Conservation (phyloP, 23 red algal genomes). For the Agarophyton chilense region DNA sequence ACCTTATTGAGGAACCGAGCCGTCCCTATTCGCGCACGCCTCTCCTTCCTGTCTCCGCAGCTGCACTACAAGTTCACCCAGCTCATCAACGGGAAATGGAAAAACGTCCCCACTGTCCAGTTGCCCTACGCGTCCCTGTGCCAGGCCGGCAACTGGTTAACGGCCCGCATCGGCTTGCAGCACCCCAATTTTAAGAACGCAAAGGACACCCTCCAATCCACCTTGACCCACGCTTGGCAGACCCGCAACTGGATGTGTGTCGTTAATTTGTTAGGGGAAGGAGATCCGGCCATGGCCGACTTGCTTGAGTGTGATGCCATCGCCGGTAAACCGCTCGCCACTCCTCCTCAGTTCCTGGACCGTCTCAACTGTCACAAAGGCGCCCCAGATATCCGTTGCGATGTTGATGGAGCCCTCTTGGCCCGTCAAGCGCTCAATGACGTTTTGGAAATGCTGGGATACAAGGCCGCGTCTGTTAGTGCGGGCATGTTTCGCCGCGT, state of each 20-base stretch:
- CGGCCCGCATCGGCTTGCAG: slow-evolving; percentile 5
- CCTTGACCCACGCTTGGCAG: slow-evolving; percentile 48
- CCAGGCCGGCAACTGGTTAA: slow-evolving; percentile 38
- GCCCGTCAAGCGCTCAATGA: slow-evolving; percentile 25
- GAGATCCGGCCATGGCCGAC: slow-evolving; percentile 15
- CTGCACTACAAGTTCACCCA: slow-evolving; percentile 51
- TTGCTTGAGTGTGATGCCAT: slow-evolving; percentile 52
- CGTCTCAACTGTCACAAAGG: slow-evolving; percentile 59
- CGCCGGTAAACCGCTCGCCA: slow-evolving; percentile 19
- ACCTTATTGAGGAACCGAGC: slow-evolving; percentile 41
- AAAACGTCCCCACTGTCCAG: slow-evolving; percentile 63
- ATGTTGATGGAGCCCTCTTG: slow-evolving; percentile 55
- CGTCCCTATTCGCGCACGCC: slow-evolving; percentile 17
- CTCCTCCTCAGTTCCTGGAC: slow-evolving; percentile 22
- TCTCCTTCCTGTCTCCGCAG: slow-evolving; percentile 57
- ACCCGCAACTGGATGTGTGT: slow-evolving; percentile 28
- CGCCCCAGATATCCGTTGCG: slow-evolving; percentile 50
- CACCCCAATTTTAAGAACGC: slow-evolving; percentile 43
- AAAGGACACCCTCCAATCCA: slow-evolving; percentile 50
- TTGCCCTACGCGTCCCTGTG: slow-evolving; percentile 34
- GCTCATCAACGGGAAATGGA: slow-evolving; percentile 44
- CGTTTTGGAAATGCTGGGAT: slow-evolving; percentile 29
- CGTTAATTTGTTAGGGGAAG: slow-evolving; percentile 7
- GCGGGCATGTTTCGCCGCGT: slow-evolving; percentile 38
- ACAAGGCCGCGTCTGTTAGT: neutral